phyloP scores from a whole-genome alignment of 768 basidiomycete genomes.

The Pleurotus citrinopileatus region DNA sequence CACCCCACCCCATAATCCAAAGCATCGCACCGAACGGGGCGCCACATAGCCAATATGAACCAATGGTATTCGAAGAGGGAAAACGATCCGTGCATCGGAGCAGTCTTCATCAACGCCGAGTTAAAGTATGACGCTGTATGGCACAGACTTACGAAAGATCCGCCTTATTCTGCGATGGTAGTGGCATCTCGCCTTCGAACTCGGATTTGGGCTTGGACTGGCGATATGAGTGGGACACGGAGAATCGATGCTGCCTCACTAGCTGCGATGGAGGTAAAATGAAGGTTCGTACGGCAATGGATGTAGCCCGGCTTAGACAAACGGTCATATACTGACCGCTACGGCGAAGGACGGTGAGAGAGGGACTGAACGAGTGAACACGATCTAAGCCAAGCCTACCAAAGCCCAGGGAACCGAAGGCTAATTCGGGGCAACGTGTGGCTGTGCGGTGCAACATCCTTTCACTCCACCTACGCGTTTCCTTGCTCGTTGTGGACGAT shows the following conservation, averaged over 20 bases:
- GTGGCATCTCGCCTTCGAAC: constrained; percentile 33
- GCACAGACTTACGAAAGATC: constrained; percentile 18
- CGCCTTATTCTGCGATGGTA: constrained; percentile 27
- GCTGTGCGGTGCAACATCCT: too few relatives aligned
- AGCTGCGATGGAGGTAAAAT: constrained; percentile 36
- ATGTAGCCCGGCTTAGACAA: not conserved
- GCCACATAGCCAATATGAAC: not conserved
- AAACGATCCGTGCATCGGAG: constrained; percentile 4
- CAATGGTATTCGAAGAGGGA: not conserved
- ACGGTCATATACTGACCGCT: constrained; percentile 5
- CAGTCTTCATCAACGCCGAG: not conserved
- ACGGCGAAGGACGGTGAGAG: constrained; percentile 1
- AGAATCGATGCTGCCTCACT: constrained; percentile 18
- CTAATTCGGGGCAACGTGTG: too few relatives aligned
- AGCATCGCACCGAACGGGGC: not conserved
- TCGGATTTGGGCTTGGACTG: not conserved
- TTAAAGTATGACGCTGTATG: not conserved
- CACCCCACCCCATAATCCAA: not conserved
- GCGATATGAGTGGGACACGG: constrained; percentile 7
- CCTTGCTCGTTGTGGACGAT: constrained; percentile 26
- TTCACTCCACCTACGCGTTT: too few relatives aligned
- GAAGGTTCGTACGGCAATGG: constrained; percentile 1
- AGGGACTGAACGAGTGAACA: not conserved
- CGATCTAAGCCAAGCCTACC: too few relatives aligned
- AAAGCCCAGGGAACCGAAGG: too few relatives aligned